These are phyloP conservation scores for Suhomyces taliae DNA, from an alignment of 1,139 yeast genomes.

Conservation along the genomic window DNA sequence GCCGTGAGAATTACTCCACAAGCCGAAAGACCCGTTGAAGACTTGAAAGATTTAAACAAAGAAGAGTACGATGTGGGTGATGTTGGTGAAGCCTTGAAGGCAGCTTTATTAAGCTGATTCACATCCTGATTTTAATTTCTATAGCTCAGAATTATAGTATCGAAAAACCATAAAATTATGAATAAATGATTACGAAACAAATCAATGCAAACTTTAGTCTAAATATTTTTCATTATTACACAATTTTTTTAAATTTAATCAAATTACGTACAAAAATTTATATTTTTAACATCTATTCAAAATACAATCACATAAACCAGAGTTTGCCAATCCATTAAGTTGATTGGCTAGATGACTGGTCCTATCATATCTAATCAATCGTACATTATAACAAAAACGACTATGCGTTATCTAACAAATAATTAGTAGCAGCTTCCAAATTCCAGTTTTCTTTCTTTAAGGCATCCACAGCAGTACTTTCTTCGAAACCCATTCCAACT, in stretches of 20 bases:
- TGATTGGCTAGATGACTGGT: too few species aligned
- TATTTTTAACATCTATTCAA: too few species aligned
- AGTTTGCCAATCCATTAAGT: too few species aligned
- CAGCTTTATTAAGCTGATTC: slow-evolving; percentile 9
- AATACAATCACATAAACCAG: too few species aligned
- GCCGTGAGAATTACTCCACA: slow-evolving; percentile 49
- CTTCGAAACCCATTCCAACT: slow-evolving; percentile 86
- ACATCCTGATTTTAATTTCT: too few species aligned
- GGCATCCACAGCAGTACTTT: slow-evolving; percentile 64
- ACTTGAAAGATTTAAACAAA: slow-evolving; percentile 33
- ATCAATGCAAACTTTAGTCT: too few species aligned
- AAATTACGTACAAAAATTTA: too few species aligned
- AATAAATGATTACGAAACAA: neutral
- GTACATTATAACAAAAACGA: neutral
- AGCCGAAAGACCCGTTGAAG: slow-evolving; percentile 47
- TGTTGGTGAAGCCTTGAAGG: slow-evolving; percentile 35
- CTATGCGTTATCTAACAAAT: slow-evolving; percentile 66
- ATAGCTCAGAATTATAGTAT: neutral
- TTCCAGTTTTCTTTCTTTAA: slow-evolving; percentile 70
- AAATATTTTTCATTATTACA: too few species aligned
- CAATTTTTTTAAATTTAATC: too few species aligned
- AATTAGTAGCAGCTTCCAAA: slow-evolving; percentile 82
- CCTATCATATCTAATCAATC: neutral
- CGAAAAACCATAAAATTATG: neutral
- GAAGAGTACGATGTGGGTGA: slow-evolving; percentile 42